These are phyloP conservation scores for Didymella pinodella DNA, from an alignment of 2,329 filamentous ascomycete genomes.

Conservation along the genomic window DNA sequence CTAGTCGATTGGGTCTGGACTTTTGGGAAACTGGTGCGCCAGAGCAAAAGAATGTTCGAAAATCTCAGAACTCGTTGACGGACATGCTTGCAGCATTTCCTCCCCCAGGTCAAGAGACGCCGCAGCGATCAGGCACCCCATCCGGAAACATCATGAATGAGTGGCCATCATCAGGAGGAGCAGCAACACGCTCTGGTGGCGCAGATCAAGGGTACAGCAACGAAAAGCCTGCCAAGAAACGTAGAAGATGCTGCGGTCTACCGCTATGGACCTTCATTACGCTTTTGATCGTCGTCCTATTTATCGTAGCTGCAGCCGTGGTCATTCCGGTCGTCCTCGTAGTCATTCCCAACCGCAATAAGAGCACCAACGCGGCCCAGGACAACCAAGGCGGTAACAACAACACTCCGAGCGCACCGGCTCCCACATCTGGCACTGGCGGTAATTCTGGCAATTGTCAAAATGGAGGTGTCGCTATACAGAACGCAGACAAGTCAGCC, in stretches of 20 bases:
- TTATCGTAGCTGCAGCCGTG: conserved; percentile 80
- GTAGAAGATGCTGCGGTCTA: conserved; percentile 81
- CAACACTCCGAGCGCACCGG: conserved; percentile 23
- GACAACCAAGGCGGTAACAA: conserved; percentile 32
- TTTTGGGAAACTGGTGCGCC: conserved; percentile 54
- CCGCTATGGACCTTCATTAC: conserved; percentile 80
- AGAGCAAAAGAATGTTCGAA: conserved; percentile 46
- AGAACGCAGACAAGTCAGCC: conserved; percentile 70
- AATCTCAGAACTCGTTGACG: conserved; percentile 61
- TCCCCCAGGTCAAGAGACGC: conserved; percentile 62
- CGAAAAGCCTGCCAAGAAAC: conserved; percentile 45
- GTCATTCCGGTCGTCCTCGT: conserved; percentile 77
- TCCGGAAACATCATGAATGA: conserved; percentile 33
- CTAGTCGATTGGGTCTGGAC: conserved; percentile 64
- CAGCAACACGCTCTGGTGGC: conserved; percentile 13
- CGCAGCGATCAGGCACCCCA: conserved; percentile 41
- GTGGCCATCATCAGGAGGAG: conserved; percentile 39
- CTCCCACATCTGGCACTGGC: conserved; percentile 32
- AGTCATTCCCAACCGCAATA: conserved; percentile 62
- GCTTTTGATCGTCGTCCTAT: conserved; percentile 69
- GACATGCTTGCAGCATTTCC: conserved; percentile 73
- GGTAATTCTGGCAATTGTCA: conserved; percentile 64
- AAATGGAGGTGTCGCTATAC: conserved; percentile 81
- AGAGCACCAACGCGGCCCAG: conserved; percentile 31
- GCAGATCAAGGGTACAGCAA: conserved; percentile 23